Evolutionary conservation across 371 early-diverging fungal genomes (phyloP).

Genomic region (Lichtheimia ornata): DNA sequence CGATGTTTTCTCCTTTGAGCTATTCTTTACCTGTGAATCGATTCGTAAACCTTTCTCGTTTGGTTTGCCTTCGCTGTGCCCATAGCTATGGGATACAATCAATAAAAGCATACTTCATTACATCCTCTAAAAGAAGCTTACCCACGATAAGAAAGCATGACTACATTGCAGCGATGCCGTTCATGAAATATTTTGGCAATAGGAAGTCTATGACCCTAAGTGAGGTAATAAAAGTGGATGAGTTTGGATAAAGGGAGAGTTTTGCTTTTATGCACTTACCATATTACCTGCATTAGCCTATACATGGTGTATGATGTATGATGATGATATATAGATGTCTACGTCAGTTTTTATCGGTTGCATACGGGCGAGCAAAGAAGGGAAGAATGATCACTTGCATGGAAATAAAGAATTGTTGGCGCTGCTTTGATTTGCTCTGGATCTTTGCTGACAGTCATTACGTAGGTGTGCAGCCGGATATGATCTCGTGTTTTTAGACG

Average conservation of each 20-base stretch:
- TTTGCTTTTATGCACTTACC: slow-evolving; percentile 36
- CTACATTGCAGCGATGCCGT: slow-evolving; percentile 78
- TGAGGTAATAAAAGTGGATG: background rate
- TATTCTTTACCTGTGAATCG: slow-evolving; percentile 77
- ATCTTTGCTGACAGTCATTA: slow-evolving; percentile 63
- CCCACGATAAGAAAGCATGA: slow-evolving; percentile 97
- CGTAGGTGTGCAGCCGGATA: slow-evolving; percentile 75
- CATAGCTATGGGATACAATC: slow-evolving; percentile 64
- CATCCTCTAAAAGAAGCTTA: slow-evolving; percentile 26
- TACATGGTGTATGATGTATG: slow-evolving; percentile 5
- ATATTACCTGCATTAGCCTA: slow-evolving; percentile 96
- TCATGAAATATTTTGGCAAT: slow-evolving; percentile 77
- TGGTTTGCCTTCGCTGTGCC: slow-evolving; percentile 83
- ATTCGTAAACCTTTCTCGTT: slow-evolving; percentile 85
- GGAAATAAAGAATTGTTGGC: slow-evolving; percentile 83
- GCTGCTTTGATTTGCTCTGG: slow-evolving; percentile 57
- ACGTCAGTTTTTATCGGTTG: background rate
- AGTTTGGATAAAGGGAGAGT: background rate
- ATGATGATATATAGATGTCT: background rate
- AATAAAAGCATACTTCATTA: background rate
- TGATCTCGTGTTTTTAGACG: slow-evolving; percentile 79
- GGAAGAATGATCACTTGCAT: slow-evolving; percentile 49
- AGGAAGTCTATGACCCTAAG: slow-evolving; percentile 85
- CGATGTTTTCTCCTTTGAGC: background rate
- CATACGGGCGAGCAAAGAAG: background rate